phyloP scores from a whole-genome alignment of 768 basidiomycete genomes.

The Naganishia friedmannii region DNA sequence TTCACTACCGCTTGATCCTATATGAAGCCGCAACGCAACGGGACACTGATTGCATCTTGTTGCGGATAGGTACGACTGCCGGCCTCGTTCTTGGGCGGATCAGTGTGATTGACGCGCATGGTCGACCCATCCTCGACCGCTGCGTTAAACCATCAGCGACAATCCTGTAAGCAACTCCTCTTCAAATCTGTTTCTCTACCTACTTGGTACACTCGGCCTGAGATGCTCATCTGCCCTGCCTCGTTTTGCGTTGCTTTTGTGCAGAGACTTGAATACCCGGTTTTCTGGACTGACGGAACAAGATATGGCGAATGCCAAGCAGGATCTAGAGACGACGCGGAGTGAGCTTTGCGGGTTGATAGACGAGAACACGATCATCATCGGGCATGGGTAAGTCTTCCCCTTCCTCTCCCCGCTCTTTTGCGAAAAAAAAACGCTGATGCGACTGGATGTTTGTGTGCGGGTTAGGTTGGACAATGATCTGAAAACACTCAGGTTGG shows the following conservation, averaged over 20 bases:
- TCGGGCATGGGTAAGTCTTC: conserved; percentile 59
- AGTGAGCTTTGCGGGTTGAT: conserved; percentile 69
- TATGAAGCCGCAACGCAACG: no score
- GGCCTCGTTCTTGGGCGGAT: conserved; percentile 87
- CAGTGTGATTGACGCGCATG: conserved; percentile 77
- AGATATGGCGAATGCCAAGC: conserved; percentile 57
- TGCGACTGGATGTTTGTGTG: no score
- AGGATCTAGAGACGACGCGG: conserved; percentile 67
- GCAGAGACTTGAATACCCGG: conserved; percentile 84
- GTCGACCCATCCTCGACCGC: conserved; percentile 71
- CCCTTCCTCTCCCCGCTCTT: neutral
- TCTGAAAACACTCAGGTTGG: conserved; percentile 78
- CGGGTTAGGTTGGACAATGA: conserved; percentile 78
- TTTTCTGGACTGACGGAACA: conserved; percentile 46
- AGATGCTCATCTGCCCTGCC: no score
- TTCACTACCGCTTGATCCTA: neutral
- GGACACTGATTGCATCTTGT: no score
- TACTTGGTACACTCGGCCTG: neutral
- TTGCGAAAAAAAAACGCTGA: no score
- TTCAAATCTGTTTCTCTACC: neutral
- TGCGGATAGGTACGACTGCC: conserved; percentile 66
- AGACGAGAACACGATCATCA: conserved; percentile 74
- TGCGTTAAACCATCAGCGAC: conserved; percentile 45
- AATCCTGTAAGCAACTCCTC: conserved; percentile 40
- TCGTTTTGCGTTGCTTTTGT: neutral